Percentiles rank a stretch among this genome's conserved stretches.
These are phyloP conservation scores for Tricholoma flavovirens DNA, from an alignment of 768 basidiomycete genomes.

Conservation along the genomic window DNA sequence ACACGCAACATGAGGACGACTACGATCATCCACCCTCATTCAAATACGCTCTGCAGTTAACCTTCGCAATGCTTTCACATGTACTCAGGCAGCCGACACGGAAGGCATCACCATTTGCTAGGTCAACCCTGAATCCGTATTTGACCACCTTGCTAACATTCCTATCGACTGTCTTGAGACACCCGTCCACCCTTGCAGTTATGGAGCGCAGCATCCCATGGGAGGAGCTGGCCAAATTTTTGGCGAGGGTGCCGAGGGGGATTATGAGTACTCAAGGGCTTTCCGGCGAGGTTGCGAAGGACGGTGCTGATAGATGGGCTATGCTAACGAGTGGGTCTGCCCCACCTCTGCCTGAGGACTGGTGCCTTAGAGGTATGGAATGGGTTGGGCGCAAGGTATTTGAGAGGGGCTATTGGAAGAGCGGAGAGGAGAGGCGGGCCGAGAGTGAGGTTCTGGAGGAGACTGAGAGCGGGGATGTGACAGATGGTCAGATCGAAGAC, in stretches of 20 bases:
- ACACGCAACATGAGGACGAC: slow-evolving; percentile 8
- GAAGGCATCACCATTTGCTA: slow-evolving; percentile 49
- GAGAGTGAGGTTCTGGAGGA: slow-evolving; percentile 80
- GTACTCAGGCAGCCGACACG: slow-evolving; percentile 61
- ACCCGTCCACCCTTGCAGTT: slow-evolving; percentile 50
- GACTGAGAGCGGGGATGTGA: slow-evolving; percentile 48
- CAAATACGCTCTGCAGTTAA: slow-evolving; percentile 69
- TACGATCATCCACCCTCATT: slow-evolving; percentile 59
- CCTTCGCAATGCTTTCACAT: slow-evolving; percentile 71
- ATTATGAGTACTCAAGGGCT: slow-evolving; percentile 45
- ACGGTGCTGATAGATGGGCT: slow-evolving; percentile 40
- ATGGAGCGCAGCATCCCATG: slow-evolving; percentile 83
- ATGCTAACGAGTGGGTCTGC: slow-evolving; percentile 67
- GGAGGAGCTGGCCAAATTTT: slow-evolving; percentile 62
- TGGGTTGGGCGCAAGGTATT: slow-evolving; percentile 91
- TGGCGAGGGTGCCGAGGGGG: slow-evolving; percentile 53
- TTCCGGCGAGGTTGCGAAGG: slow-evolving; percentile 23
- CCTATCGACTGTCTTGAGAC: slow-evolving; percentile 69
- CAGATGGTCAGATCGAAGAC: slow-evolving; percentile 81
- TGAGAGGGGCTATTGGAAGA: slow-evolving; percentile 92
- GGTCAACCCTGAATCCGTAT: slow-evolving; percentile 74
- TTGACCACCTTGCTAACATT: slow-evolving; percentile 85
- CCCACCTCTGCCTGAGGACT: slow-evolving; percentile 85
- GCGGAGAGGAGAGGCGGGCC: slow-evolving; percentile 52
- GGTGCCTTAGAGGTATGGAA: slow-evolving; percentile 93